Base-by-base conservation (phyloP, 352 stramenopile genomes). In the Globisporangium viniferum region DNA sequence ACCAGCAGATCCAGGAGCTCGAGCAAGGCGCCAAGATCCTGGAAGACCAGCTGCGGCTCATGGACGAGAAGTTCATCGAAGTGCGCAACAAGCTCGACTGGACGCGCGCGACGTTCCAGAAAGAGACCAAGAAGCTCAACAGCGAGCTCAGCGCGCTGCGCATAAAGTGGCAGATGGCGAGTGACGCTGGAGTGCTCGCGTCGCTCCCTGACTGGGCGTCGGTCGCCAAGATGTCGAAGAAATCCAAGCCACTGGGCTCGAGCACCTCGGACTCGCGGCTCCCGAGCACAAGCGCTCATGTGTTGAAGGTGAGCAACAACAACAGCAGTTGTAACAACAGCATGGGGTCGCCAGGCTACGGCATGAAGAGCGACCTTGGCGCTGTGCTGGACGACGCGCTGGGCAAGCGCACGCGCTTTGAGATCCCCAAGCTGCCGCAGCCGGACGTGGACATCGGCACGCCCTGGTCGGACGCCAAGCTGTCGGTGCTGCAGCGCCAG, bases 21-120 rank as follows among this genome's bases (percentile, higher is more conserved):
- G 88, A 96, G 73, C 93, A 99, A 76, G 95, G 93, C 29, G 84
- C 83, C 10, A 95, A 96, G 66, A 97, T 98, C 41, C 77, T 99
- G 15, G 95, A 99, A 76, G 95, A 98, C 63, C 96, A 99, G 67
- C 81, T 98, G 55, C 84, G 90, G 9, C 81, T 98, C n/a, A 98
- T 99, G 95, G 95, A 99, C 72, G 89, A 98, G 61, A 98, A 98
- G 76, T 98, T 98, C 73, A 97, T 98, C 63, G 95, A 99, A 56
- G 81, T 98, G n/a, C 81, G 95, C 63, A 96, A 91, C 66, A 99
- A 98, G 77, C 78, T 99, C 55, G 95, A 98, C 70, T 98, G 91
- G 89, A 98, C 92, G 31, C 79, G 95, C 8, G 79, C 89, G 22
- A 94, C 84, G 12, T 89, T 86, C 5, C 89, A 92, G 36, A 93